A percentile compares a stretch with the other conserved stretches of the same genome.
These are phyloP conservation scores for Neopestalotiopsis sp. DNA, from an alignment of 2,329 filamentous ascomycete species.

Conservation along the genomic window DNA sequence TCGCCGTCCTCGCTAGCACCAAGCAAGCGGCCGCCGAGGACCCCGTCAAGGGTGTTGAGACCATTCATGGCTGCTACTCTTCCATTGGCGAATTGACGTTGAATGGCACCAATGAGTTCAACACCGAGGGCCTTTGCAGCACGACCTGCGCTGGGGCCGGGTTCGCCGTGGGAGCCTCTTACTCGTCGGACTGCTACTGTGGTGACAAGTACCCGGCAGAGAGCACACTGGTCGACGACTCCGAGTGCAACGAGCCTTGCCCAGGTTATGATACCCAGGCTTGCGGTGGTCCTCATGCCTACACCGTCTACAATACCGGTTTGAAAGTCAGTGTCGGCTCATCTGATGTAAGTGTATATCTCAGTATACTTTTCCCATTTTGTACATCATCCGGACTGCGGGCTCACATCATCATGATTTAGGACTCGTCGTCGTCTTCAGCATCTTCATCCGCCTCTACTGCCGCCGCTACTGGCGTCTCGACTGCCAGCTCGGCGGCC, in stretches of 20 bases:
- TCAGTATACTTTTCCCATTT: background rate
- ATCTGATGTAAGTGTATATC: background rate
- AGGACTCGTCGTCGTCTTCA: background rate
- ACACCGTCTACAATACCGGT: constrained; percentile 30
- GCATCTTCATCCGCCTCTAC: constrained; percentile 5
- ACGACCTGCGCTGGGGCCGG: background rate
- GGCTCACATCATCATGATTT: background rate
- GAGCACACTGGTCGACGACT: constrained; percentile 50
- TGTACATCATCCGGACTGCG: background rate
- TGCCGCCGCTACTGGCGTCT: background rate
- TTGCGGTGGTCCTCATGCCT: constrained; percentile 58
- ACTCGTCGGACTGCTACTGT: constrained; percentile 56
- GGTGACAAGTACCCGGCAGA: constrained; percentile 58
- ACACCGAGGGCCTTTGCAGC: constrained; percentile 3
- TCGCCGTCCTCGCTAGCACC: background rate
- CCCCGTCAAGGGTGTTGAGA: constrained; percentile 14
- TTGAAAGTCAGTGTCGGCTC: constrained; percentile 5
- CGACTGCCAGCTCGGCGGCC: background rate
- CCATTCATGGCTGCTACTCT: constrained; percentile 20
- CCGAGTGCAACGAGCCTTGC: constrained; percentile 57
- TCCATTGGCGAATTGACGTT: constrained; percentile 14
- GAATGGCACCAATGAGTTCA: background rate
- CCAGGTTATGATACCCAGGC: constrained; percentile 48
- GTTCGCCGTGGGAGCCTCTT: constrained; percentile 15
- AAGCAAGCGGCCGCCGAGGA: constrained; percentile 1